These are phyloP conservation scores for Acer negundo DNA, from an alignment of 345 rosid genomes.

Conservation along the genomic window DNA sequence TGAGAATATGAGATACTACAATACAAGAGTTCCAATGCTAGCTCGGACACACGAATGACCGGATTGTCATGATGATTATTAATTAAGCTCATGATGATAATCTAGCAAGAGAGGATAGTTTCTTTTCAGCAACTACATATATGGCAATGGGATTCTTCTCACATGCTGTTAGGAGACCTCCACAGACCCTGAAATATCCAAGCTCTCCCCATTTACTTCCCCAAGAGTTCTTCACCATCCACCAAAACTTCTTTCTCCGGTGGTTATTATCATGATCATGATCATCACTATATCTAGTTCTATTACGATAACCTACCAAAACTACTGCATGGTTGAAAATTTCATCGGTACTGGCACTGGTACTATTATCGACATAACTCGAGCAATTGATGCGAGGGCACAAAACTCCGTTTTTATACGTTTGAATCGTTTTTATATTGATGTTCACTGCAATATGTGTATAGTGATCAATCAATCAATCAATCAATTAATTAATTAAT, in stretches of 20 bases:
- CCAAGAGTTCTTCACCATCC: conserved; percentile 99
- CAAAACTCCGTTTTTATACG: conserved; percentile 78
- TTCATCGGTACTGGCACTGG: no score
- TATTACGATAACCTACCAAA: conserved; percentile 58
- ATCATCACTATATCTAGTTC: no score
- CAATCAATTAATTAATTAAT: no score
- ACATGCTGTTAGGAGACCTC: conserved; percentile 64
- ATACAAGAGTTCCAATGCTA: not conserved
- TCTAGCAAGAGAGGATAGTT: conserved; percentile 32
- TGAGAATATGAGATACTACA: no score
- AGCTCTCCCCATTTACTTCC: conserved; percentile 87
- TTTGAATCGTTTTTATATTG: conserved; percentile 75
- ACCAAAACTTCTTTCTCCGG: conserved; percentile 10
- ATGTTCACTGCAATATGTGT: conserved; percentile 60
- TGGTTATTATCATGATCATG: no score
- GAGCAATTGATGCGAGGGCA: conserved; percentile 46
- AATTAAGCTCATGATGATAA: not conserved
- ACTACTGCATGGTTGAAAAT: conserved; percentile 43
- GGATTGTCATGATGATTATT: no score
- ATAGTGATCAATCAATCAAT: no score
- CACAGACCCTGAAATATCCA: conserved; percentile 90
- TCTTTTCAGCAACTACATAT: conserved; percentile 63
- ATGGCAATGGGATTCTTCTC: conserved; percentile 93
- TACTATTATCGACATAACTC: no score
- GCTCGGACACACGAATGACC: not conserved